Evolutionary conservation across 805 yeast genomes (phyloP).

Genomic region (Cyberlindnera xylosilytica): DNA sequence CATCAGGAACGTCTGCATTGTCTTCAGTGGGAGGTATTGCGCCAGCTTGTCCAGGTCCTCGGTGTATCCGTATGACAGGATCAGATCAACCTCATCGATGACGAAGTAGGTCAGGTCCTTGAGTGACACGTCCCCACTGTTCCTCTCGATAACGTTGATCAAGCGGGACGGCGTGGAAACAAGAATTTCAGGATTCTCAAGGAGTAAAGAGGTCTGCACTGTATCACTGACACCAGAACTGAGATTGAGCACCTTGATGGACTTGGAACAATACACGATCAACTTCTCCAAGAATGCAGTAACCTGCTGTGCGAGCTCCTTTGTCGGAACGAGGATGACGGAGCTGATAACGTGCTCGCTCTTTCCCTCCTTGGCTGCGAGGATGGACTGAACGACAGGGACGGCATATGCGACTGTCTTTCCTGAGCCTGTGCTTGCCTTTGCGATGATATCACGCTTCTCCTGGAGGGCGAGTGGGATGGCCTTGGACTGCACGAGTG

Average conservation of each 20-base stretch:
- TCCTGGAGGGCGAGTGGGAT: constrained; percentile 89
- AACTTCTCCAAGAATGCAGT: constrained; percentile 64
- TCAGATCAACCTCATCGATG: constrained; percentile 93
- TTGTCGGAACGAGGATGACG: constrained; percentile 85
- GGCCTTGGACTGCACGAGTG: constrained; percentile 87
- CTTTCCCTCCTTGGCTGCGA: constrained; percentile 38
- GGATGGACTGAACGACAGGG: constrained; percentile 79
- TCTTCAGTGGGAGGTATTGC: constrained; percentile 62
- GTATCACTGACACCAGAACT: constrained; percentile 60
- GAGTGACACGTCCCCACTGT: constrained; percentile 45
- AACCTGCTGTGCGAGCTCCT: constrained; percentile 89
- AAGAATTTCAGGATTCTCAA: constrained; percentile 75
- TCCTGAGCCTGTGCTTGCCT: constrained; percentile 95
- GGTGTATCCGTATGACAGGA: constrained; percentile 84
- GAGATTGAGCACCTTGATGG: constrained; percentile 62
- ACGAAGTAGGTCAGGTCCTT: constrained; percentile 65
- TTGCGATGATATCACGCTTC: constrained; percentile 87
- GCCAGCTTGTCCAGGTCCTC: constrained; percentile 75
- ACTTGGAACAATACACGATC: constrained; percentile 65
- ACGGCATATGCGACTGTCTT: constrained; percentile 88
- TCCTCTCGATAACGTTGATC: constrained; percentile 49
- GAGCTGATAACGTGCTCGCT: constrained; percentile 27
- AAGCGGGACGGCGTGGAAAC: constrained; percentile 87
- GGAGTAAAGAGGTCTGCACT: constrained; percentile 66
- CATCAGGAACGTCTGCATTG: constrained; percentile 88